Evolutionary conservation across 805 yeast species (phyloP).

Genomic region (Pichia cabralensis): DNA sequence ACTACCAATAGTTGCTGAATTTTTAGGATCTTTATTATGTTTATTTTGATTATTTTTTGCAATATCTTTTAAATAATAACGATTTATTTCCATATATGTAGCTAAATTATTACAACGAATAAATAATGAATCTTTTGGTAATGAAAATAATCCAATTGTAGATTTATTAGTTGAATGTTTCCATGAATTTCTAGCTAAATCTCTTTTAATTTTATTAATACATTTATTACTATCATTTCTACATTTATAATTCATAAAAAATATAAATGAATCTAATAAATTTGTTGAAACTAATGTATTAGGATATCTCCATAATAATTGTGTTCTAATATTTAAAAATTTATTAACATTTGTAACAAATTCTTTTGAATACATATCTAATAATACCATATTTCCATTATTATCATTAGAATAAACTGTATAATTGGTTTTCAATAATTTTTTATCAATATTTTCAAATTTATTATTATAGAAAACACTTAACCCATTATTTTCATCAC

Average conservation of each 20-base stretch:
- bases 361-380: conserved; percentile 65
- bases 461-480: conserved; percentile 67
- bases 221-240: conserved; percentile 33
- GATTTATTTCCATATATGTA: conserved; percentile 83
- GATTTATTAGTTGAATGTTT: conserved; percentile 51
- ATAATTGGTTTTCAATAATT: conserved; percentile 56
- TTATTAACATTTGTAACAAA: conserved; percentile 65
- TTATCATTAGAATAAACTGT: conserved; percentile 48
- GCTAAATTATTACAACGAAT: conserved; percentile 70
- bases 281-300: conserved; percentile 67
- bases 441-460: conserved; percentile 70
- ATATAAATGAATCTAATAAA: conserved; percentile 64
- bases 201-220: conserved; percentile 64
- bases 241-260: conserved; percentile 48
- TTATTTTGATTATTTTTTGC: conserved; percentile 31
- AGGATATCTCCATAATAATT: conserved; percentile 85
- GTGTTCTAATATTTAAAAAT: conserved; percentile 68
- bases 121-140: conserved; percentile 64
- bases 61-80: conserved; percentile 58
- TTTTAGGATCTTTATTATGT: conserved; percentile 14
- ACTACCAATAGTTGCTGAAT: conserved; percentile 70
- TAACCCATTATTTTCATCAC: conserved; percentile 59
- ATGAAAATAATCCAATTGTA: conserved; percentile 55
- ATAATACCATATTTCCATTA: conserved; percentile 36
- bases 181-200: conserved; percentile 90